Evolutionary conservation across 2,329 filamentous ascomycete species (phyloP).

Genomic region (Orbilia ellipsospora): DNA sequence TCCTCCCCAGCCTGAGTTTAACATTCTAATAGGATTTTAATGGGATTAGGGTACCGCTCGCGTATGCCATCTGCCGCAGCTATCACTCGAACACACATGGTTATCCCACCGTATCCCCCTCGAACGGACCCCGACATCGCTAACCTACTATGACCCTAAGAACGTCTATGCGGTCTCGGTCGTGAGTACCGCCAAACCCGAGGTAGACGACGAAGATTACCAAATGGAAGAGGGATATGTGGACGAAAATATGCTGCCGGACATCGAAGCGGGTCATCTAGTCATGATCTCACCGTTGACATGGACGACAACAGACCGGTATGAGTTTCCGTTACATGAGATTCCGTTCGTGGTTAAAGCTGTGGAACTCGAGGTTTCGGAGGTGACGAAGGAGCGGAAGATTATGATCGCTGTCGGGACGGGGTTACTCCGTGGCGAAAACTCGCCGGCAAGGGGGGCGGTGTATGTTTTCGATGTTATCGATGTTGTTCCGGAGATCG

Average conservation of each 20-base stretch:
- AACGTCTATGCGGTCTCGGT: constrained; percentile 80
- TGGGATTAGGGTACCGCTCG: constrained; percentile 72
- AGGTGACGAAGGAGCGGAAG: constrained; percentile 86
- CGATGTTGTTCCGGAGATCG: constrained; percentile 88
- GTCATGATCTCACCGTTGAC: constrained; percentile 82
- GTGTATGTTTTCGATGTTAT: constrained; percentile 94
- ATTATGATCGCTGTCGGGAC: constrained; percentile 87
- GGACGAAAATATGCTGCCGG: constrained; percentile 72
- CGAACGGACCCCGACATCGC: constrained; percentile 74
- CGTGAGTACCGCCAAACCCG: constrained; percentile 41
- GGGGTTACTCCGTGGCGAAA: constrained; percentile 86
- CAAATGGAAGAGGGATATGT: constrained; percentile 49
- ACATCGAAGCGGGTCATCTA: constrained; percentile 76
- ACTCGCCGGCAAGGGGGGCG: constrained; percentile 83
- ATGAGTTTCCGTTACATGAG: constrained; percentile 58
- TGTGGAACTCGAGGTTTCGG: constrained; percentile 87
- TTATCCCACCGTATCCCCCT: constrained; percentile 77
- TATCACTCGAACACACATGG: constrained; percentile 80
- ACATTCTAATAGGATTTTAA: constrained; percentile 5
- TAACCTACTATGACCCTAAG: constrained; percentile 81
- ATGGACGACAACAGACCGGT: constrained; percentile 78
- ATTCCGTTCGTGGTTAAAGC: constrained; percentile 71
- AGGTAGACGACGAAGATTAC: constrained; percentile 45
- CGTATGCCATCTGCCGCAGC: constrained; percentile 78
- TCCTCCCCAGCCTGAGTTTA: constrained; percentile 14